These are phyloP conservation scores for Paramyrothecium roridum DNA, from an alignment of 2,329 filamentous ascomycete species.

Conservation along the genomic window DNA sequence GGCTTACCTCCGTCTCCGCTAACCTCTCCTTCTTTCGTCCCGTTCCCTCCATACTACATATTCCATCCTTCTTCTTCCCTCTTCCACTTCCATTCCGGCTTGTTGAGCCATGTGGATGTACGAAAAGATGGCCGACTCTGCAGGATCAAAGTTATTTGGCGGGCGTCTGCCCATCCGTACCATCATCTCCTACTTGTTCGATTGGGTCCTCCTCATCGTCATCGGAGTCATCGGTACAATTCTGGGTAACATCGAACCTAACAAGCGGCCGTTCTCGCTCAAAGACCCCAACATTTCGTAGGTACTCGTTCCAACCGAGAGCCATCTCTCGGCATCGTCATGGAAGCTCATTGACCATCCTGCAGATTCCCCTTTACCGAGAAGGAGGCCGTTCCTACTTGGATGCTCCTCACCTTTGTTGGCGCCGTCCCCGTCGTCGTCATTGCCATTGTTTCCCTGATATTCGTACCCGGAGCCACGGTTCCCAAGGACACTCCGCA, in stretches of 20 bases:
- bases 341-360: neutral
- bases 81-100: conserved; percentile 1
- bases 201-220: conserved; percentile 67
- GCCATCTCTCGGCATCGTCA: too few species aligned
- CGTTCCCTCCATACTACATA: conserved; percentile 2
- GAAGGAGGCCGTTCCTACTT: conserved; percentile 69
- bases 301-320: conserved; percentile 15
- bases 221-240: conserved; percentile 55
- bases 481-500: conserved; percentile 61
- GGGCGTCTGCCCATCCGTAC: conserved; percentile 27
- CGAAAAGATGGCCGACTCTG: conserved; percentile 20
- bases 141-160: conserved; percentile 3
- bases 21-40: conserved; percentile 1
- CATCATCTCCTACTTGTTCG: conserved; percentile 66
- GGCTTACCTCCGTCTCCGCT: neutral
- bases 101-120: conserved; percentile 13
- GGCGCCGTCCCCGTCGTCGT: conserved; percentile 63
- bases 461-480: conserved; percentile 70
- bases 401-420: conserved; percentile 61
- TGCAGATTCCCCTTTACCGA: conserved; percentile 65
- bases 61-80: conserved; percentile 7
- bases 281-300: conserved; percentile 72
- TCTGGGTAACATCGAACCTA: conserved; percentile 60
- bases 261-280: conserved; percentile 69
- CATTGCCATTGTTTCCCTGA: conserved; percentile 65